Evolutionary conservation across 176 grass and related monocot species (phyloP), one percentile per base, ranked within the genome.

Genomic region (Dendrocalamus sinicus): DNA sequence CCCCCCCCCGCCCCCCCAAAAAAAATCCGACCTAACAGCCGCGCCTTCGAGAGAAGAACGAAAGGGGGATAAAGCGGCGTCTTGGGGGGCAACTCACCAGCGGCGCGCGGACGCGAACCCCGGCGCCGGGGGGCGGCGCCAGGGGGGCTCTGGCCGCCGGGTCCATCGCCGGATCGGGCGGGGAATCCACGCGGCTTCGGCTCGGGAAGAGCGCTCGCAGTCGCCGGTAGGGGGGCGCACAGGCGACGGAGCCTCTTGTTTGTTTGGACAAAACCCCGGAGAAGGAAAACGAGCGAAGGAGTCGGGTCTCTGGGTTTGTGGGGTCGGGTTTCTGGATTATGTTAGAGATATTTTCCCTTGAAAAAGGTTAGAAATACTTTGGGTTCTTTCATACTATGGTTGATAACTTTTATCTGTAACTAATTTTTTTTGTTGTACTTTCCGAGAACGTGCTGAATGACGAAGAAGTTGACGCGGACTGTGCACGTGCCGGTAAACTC

Each of bases 51-150:
- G 45, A 22, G 12, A 72, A 67, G n/a, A 57, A 53, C 79, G 7
- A 20, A 11, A 40, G n/a, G 20, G 3, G n/a, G 8, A 39, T 14
- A 15, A 35, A 12, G 15, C 61, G 19, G 47, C 70, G 53, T 32
- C 14, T 28, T 11, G 6, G 28, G 13, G 62, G 63, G 13, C 2
- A 8, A 8, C 73, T 83, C 67, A 88, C 87, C 74, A 88, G 74
- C 65, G 80, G 87, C 10, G 81, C 87, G 53, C 74, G 87, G 73
- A 88, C 81, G 44, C 87, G 81, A 73, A 88, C 13, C 65, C 80
- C 86, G 47, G 86, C 16, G 73, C 63, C 86, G 22, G 55, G 53
- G 0, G 80, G 44, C 43, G 39, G 63, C 13, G 65, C 22, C 6
- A 65, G 65, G 12, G 22, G n/a, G 8, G 37, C 40, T 40, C 81